Percentiles rank a stretch among this genome's conserved stretches.
Conservation (phyloP, 2,329 filamentous ascomycete species). For the Aureobasidium sp. region DNA sequence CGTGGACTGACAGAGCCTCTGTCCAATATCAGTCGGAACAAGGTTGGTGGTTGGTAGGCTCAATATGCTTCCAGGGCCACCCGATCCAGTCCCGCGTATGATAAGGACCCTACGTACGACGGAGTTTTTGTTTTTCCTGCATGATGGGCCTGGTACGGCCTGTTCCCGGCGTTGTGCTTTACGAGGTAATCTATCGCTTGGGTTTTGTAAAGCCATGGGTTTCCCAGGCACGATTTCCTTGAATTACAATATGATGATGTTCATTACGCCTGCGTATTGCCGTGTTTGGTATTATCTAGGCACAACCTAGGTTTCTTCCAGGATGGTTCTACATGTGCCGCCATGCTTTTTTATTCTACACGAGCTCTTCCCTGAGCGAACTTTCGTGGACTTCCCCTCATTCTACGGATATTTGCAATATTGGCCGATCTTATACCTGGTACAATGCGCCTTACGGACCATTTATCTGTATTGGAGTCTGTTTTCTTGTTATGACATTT, state of each 20-base stretch:
- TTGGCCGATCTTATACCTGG: not conserved
- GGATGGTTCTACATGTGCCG: not conserved
- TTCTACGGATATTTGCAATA: not conserved
- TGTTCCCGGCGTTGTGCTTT: constrained; percentile 1
- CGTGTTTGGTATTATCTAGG: not conserved
- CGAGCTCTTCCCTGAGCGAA: not conserved
- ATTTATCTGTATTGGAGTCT: not conserved
- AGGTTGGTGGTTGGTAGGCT: not conserved
- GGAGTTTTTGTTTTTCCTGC: not conserved
- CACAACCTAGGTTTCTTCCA: not conserved
- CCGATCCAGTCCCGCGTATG: not conserved
- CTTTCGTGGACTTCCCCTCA: not conserved
- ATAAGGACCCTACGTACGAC: not conserved
- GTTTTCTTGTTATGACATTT: not conserved
- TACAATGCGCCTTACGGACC: not conserved
- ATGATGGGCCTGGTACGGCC: not conserved
- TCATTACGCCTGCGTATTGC: not conserved
- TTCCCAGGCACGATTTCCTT: constrained; percentile 2
- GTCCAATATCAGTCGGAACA: not conserved
- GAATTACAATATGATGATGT: not conserved
- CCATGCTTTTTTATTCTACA: not conserved
- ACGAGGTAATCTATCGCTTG: constrained; percentile 1
- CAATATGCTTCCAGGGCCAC: not conserved
- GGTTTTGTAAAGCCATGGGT: not conserved
- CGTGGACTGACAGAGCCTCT: not conserved